Conservation (phyloP, 345 rosid genomes). For the Mallotus nudiflorus region DNA sequence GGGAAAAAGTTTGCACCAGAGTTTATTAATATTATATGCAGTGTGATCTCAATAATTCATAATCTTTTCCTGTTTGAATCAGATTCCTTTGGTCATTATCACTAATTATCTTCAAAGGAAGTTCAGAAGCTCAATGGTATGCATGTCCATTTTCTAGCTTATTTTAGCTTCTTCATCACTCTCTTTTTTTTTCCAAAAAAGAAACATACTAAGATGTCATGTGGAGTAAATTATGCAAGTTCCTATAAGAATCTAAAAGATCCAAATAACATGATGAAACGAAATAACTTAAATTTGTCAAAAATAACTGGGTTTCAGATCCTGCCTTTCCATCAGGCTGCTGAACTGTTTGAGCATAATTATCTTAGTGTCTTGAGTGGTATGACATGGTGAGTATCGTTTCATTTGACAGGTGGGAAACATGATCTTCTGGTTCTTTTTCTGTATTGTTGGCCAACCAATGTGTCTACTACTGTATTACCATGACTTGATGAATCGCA, state of each 20-base stretch:
- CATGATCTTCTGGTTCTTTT: conserved; percentile 90
- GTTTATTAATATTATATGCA: not conserved
- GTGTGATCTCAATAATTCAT: conserved; percentile 2
- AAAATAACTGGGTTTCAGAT: not conserved
- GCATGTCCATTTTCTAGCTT: conserved; percentile 12
- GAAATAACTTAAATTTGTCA: not conserved
- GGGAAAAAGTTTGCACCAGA: not conserved
- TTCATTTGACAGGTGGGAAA: conserved; percentile 71
- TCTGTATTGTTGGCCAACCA: conserved; percentile 97
- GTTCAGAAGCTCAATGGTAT: conserved; percentile 78
- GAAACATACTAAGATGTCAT: not conserved
- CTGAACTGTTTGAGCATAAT: not conserved
- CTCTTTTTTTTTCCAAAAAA: not conserved
- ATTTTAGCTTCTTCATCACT: not conserved
- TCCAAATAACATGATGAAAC: not conserved
- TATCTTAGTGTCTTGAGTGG: not conserved
- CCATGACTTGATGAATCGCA: conserved; percentile 93
- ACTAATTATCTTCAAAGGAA: conserved; percentile 75
- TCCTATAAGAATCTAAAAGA: not conserved
- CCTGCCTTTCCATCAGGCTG: not conserved
- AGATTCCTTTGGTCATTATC: conserved; percentile 89
- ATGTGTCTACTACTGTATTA: conserved; percentile 92
- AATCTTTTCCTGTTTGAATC: conserved; percentile 18
- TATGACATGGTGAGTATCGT: not conserved
- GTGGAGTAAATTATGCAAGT: not conserved